Base-by-base conservation (phyloP, 163 green algal genomes). In the Scenedesmus sp. region DNA sequence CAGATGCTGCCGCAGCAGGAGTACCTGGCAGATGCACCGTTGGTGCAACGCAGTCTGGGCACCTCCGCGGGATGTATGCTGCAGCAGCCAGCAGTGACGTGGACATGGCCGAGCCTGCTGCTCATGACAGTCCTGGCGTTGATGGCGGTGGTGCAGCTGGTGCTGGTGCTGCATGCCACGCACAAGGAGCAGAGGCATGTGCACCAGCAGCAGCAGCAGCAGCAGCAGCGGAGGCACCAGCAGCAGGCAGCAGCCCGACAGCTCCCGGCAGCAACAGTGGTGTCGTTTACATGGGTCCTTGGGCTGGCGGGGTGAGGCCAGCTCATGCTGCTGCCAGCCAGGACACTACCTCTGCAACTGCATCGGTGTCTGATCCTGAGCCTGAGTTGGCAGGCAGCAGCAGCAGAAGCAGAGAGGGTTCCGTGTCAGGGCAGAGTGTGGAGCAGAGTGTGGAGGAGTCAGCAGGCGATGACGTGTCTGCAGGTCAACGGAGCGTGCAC, bases 261-360 rank as follows among this genome's bases (percentile, higher is more conserved):
- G 65, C 26, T 20, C 20, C 65, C 42, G 65, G 20, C 65, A 78
- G 65, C 65, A 78, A 26, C 65, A 51, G 33, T 76, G 82, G 30
- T 80, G 24, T 49, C 24, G 42, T 61, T 3, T 89, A 82, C n/a
- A 24, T 26, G 53, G 84, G 84, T 13, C 84, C 84, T 37, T 89
- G 61, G 84, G 37, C 65, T 44, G 61, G 84, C 56, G 84, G 84
- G 6, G 61, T 61, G 37, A 1, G 42, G 30, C 84, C 84, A 24
- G 84, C 84, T 44, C 30, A 44, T 61, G 84, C 61, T 65, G 84
- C 84, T 59, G 59, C 59, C 61, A 82, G 84, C 46, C 84, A 81
- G n/a, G 65, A 37, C 65, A 37, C 65, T 33, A 37, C 65, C 30
- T 83, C 73, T 33, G 37, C 20, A 18, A n/a, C 73, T 83, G 73